These are phyloP conservation scores for Hippophae tibetana DNA, from an alignment of 306 rosid species.

Conservation along the genomic window DNA sequence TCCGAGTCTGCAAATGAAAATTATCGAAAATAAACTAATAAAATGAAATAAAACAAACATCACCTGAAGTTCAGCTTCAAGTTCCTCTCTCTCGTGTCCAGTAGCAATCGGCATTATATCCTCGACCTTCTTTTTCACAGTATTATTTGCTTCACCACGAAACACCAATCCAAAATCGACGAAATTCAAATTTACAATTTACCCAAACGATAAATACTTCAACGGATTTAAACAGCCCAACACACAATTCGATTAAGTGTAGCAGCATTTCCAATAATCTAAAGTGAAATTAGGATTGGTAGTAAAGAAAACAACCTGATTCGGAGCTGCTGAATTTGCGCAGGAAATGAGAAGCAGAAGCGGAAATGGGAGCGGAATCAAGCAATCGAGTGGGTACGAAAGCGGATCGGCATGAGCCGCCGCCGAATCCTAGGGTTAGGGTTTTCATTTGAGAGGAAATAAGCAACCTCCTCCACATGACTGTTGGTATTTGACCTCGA, in stretches of 20 bases:
- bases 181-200: background rate
- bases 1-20: slow-evolving; percentile 8
- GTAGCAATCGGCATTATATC: slow-evolving; percentile 88
- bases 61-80: slow-evolving; percentile 73
- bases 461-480: slow-evolving; percentile 65
- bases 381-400: slow-evolving; percentile 25
- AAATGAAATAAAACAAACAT: background rate
- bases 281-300: background rate
- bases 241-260: background rate
- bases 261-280: too few species aligned
- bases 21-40: background rate
- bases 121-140: slow-evolving; percentile 60
- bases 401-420: slow-evolving; percentile 39
- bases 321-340: slow-evolving; percentile 34
- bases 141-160: slow-evolving; percentile 19
- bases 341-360: slow-evolving; percentile 15
- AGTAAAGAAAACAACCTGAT: slow-evolving; percentile 31
- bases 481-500: background rate
- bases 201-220: background rate
- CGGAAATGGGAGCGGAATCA: slow-evolving; percentile 9
- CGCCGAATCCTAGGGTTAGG: slow-evolving; percentile 30
- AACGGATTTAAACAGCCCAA: background rate
- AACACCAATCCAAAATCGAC: slow-evolving; percentile 1
- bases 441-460: slow-evolving; percentile 56
- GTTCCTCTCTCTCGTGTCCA: slow-evolving; percentile 92